Percentiles rank a stretch among this genome's conserved stretches.
These are phyloP conservation scores for Boletus edulis DNA, from an alignment of 768 basidiomycete species.

Conservation along the genomic window DNA sequence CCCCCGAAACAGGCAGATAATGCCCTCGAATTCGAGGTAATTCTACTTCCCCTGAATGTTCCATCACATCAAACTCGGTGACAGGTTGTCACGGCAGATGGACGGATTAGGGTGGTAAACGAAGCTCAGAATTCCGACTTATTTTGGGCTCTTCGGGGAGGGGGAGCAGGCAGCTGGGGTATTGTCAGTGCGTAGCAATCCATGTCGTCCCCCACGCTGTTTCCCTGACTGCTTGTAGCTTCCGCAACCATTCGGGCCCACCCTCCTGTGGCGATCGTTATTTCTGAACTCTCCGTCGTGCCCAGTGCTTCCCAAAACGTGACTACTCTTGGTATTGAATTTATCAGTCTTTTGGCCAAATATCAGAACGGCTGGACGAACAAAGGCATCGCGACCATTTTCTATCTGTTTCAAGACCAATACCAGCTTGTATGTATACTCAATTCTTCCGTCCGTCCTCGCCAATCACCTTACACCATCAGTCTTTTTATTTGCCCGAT, in stretches of 20 bases:
- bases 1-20: conserved; percentile 39
- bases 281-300: background rate
- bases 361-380: background rate
- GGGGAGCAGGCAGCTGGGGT: background rate
- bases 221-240: conserved; percentile 3
- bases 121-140: background rate
- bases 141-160: background rate
- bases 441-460: background rate
- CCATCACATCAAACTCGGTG: background rate
- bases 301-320: background rate
- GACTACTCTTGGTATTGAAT: background rate
- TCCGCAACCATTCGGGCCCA: conserved; percentile 16
- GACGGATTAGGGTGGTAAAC: background rate
- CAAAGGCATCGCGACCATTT: background rate
- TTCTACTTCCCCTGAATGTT: background rate
- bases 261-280: background rate
- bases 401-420: background rate
- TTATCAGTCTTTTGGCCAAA: background rate
- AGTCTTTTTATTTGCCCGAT: conserved; percentile 18
- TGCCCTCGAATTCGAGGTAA: conserved; percentile 41
- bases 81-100: background rate
- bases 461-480: background rate
- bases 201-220: background rate
- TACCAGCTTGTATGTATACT: conserved; percentile 11
- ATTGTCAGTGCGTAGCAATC: conserved; percentile 6